A percentile compares a stretch with the other conserved stretches of the same genome.
Evolutionary conservation across 1,139 yeast species (phyloP).

Genomic region (Diutina scorzettiae): DNA sequence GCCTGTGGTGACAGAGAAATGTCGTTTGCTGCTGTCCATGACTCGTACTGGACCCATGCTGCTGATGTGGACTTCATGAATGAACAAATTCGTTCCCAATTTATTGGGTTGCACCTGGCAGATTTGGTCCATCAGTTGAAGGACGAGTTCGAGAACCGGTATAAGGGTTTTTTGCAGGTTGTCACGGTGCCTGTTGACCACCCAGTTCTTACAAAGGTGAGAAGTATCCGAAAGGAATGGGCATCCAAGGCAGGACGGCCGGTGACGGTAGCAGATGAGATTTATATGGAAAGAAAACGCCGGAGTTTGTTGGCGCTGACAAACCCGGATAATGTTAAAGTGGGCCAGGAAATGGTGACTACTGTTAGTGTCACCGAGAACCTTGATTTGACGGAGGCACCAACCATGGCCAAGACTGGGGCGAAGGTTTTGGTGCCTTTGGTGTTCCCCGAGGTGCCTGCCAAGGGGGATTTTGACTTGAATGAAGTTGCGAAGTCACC

Average conservation of each 20-base stretch:
- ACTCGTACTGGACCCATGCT: constrained; percentile 98
- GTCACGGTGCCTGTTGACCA: constrained; percentile 41
- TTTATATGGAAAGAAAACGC: constrained; percentile 58
- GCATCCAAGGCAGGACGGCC: constrained; percentile 42
- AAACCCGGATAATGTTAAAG: constrained; percentile 34
- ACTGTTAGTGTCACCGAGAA: constrained; percentile 58
- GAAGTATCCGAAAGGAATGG: constrained; percentile 37
- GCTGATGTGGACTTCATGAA: constrained; percentile 69
- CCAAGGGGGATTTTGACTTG: constrained; percentile 79
- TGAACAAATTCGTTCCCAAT: constrained; percentile 60
- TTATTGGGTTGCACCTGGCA: constrained; percentile 64
- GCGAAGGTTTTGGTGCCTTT: constrained; percentile 44
- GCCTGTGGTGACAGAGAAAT: constrained; percentile 58
- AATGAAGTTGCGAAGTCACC: constrained; percentile 55
- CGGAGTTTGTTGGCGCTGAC: constrained; percentile 41
- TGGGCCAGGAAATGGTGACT: constrained; percentile 53
- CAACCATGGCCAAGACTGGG: constrained; percentile 15
- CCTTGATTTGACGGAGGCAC: constrained; percentile 16
- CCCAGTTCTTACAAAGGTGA: constrained; percentile 41
- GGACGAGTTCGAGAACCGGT: constrained; percentile 73
- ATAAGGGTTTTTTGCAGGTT: constrained; percentile 56
- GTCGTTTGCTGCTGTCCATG: constrained; percentile 94
- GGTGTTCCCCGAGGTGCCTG: constrained; percentile 62
- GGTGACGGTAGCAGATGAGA: constrained; percentile 60
- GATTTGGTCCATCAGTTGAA: constrained; percentile 61